Conservation (phyloP, 2,329 filamentous ascomycete genomes). For the Ceratocystis ficicola region DNA sequence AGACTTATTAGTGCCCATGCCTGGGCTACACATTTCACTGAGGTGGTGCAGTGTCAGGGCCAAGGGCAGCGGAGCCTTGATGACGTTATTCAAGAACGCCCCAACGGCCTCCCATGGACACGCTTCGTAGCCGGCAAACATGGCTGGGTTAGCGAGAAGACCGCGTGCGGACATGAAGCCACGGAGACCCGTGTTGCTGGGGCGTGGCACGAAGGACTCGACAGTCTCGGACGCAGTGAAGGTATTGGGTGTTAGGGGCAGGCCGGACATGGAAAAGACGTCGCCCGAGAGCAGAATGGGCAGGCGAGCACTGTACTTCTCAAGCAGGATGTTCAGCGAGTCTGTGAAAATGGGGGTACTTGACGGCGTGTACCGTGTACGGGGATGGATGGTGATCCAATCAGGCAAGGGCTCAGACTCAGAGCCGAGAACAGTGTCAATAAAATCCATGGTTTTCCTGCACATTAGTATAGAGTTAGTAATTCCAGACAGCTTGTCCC, state of each 20-base stretch:
- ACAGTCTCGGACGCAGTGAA: conserved; percentile 26
- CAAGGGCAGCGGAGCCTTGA: conserved; percentile 47
- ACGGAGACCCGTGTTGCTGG: conserved; percentile 39
- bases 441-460: conserved; percentile 48
- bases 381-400: conserved; percentile 58
- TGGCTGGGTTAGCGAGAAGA: conserved; percentile 53
- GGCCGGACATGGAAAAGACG: conserved; percentile 44
- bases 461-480: neutral
- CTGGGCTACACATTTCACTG: conserved; percentile 52
- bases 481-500: neutral
- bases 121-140: conserved; percentile 45
- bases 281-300: conserved; percentile 59
- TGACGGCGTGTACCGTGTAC: conserved; percentile 49
- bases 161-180: conserved; percentile 61
- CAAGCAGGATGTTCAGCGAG: conserved; percentile 44
- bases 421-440: conserved; percentile 47
- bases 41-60: conserved; percentile 55
- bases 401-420: conserved; percentile 42
- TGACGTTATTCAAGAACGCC: conserved; percentile 47
- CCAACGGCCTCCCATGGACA: conserved; percentile 54
- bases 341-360: conserved; percentile 49
- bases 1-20: conserved; percentile 41
- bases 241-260: conserved; percentile 30
- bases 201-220: conserved; percentile 26
- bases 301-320: conserved; percentile 41